These are phyloP conservation scores for Trematosphaeria pertusa DNA, from an alignment of 2,329 filamentous ascomycete species.

Conservation along the genomic window DNA sequence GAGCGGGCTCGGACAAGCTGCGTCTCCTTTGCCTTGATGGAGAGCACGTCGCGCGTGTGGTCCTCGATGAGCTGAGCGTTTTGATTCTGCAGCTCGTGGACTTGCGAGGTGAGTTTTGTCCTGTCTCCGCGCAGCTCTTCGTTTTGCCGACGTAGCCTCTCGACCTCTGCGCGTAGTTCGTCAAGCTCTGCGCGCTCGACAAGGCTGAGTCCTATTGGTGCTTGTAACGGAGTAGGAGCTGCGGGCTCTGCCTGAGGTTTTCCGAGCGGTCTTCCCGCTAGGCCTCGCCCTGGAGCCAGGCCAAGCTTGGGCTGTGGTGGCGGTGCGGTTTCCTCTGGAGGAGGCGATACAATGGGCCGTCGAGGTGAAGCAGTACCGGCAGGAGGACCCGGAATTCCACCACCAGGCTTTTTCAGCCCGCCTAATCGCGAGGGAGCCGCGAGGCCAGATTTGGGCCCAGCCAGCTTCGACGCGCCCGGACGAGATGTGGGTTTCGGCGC, in stretches of 20 bases:
- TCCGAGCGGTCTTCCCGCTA: conserved; percentile 83
- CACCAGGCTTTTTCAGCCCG: conserved; percentile 52
- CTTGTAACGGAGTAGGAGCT: conserved; percentile 53
- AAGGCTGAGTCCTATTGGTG: conserved; percentile 71
- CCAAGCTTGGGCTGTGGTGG: conserved; percentile 66
- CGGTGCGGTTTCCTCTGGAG: conserved; percentile 55
- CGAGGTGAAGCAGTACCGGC: conserved; percentile 39
- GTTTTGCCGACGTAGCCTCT: conserved; percentile 74
- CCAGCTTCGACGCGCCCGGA: conserved; percentile 50
- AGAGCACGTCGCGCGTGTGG: conserved; percentile 91
- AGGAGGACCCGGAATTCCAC: conserved; percentile 43
- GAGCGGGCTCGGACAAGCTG: conserved; percentile 90
- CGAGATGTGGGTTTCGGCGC: conserved; percentile 66
- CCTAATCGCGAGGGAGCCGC: conserved; percentile 45
- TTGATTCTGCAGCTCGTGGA: conserved; percentile 94
- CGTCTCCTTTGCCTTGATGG: conserved; percentile 98
- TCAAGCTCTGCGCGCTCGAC: conserved; percentile 93
- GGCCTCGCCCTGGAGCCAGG: conserved; percentile 71
- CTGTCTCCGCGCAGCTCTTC: conserved; percentile 86
- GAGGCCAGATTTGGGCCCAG: conserved; percentile 50
- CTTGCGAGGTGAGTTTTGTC: conserved; percentile 80
- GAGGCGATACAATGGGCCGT: conserved; percentile 56
- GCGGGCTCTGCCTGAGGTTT: conserved; percentile 79
- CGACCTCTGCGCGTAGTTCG: conserved; percentile 83
- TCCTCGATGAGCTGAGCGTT: conserved; percentile 97